Evolutionary conservation across 352 stramenopile species (phyloP).

Genomic region (Phytophthora fragariaefolia): DNA sequence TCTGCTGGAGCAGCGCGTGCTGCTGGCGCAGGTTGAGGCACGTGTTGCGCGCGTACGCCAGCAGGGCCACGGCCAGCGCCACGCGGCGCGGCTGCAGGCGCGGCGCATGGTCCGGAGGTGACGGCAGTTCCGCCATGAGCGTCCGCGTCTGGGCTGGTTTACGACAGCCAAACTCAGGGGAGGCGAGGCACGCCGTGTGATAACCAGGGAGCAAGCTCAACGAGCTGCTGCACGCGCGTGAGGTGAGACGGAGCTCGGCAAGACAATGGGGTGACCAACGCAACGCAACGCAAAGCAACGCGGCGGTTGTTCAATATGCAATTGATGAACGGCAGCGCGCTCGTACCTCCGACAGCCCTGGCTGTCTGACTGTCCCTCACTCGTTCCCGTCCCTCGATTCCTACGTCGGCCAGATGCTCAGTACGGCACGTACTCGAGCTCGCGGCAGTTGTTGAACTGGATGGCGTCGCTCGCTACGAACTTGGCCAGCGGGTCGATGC

Average conservation of each 20-base stretch:
- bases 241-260: too few relatives aligned
- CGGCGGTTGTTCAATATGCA: conserved; percentile 17
- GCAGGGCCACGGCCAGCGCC: conserved; percentile 20
- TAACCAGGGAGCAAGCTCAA: too few relatives aligned
- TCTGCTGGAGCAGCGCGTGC: conserved; percentile 29
- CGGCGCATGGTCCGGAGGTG: not conserved
- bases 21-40: conserved; percentile 29
- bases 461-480: conserved; percentile 53
- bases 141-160: conserved; percentile 9
- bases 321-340: conserved; percentile 19
- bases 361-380: conserved; percentile 6
- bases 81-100: conserved; percentile 18
- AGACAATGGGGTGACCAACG: too few relatives aligned
- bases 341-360: conserved; percentile 16
- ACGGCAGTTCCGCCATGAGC: conserved; percentile 11
- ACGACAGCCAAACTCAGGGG: conserved; percentile 8
- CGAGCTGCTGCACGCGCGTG: too few relatives aligned
- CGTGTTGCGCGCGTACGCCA: conserved; percentile 35
- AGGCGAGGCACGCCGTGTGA: conserved; percentile 9
- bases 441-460: conserved; percentile 78
- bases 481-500: conserved; percentile 75
- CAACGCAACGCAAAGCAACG: too few relatives aligned
- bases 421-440: conserved; percentile 77
- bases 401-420: conserved; percentile 21
- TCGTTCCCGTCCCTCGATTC: not conserved